Conservation (phyloP, 345 rosid species). For the Carallia pectinifolia region DNA sequence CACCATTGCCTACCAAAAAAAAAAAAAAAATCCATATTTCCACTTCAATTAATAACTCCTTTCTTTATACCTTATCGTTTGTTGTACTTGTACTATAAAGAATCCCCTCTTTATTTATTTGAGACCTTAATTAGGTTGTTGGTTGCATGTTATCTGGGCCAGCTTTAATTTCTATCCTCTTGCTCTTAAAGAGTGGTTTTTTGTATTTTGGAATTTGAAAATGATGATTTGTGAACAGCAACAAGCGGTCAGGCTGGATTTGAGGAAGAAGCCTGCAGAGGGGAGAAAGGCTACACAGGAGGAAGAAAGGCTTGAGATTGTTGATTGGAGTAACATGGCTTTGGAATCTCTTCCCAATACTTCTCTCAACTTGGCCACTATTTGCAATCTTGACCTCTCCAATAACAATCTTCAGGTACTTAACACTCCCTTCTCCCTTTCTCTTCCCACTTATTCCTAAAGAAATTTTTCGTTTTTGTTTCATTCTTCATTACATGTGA, state of each 20-base stretch:
- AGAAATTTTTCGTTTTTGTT: too few relatives aligned
- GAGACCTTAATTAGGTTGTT: too few relatives aligned
- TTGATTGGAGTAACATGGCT: conserved; percentile 68
- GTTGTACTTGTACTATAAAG: too few relatives aligned
- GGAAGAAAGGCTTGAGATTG: conserved; percentile 38
- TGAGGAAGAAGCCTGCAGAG: conserved; percentile 13
- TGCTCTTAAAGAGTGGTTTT: neutral
- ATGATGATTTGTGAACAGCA: conserved; percentile 43
- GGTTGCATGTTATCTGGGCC: neutral
- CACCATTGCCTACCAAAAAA: too few relatives aligned
- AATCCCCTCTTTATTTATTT: too few relatives aligned
- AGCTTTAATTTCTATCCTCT: neutral
- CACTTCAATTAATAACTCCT: too few relatives aligned
- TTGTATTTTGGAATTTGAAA: neutral
- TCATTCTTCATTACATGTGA: too few relatives aligned
- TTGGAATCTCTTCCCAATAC: conserved; percentile 58
- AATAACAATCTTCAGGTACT: conserved; percentile 80
- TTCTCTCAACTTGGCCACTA: conserved; percentile 51
- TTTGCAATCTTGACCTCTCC: conserved; percentile 77
- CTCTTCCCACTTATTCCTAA: neutral
- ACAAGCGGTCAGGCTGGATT: conserved; percentile 17
- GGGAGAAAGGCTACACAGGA: neutral
- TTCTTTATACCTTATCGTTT: too few relatives aligned
- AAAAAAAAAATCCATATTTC: too few relatives aligned
- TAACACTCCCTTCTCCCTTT: neutral